Base-by-base conservation (phyloP, 352 stramenopile species). In the Chrysophaeum taylorii region DNA sequence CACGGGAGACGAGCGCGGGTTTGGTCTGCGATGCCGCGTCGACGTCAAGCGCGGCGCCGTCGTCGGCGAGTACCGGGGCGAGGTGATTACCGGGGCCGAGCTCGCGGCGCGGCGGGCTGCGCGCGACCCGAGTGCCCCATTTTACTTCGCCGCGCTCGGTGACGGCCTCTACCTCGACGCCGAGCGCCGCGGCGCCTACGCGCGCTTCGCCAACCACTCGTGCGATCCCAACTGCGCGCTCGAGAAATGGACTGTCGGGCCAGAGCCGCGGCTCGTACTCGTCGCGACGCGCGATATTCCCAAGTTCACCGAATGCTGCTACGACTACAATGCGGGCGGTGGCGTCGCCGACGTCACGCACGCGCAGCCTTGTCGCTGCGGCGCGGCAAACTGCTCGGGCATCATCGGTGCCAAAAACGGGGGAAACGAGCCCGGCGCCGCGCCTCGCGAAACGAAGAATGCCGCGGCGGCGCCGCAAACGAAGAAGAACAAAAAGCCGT, bases 161-260 rank as follows among this genome's bases (percentile, higher is more conserved):
- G 27, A 66, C 57, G 57, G 57, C 33, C 57, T 66, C 14, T 2
- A 7, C 33, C 16, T 66, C 57, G 57, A 66, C 57, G 57, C 57
- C 1, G 57, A 9, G 1, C 18, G n/a, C 36, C 15, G 31, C 2
- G 57, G 57, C 35, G 57, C 33, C 33, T 66, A 66, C 57, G 57
- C 57, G 33, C 57, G 57, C 57, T 66, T 66, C 35, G 57, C 57
- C 33, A 66, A 66, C 57, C 57, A 66, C 57, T 66, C 57, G 33
- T 66, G 57, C 57, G 57, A 27, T 16, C 57, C 57, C 2, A 66
- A 66, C 57, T 66, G 57, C 57, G 4, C 1, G 14, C 7, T 66
- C 2, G 33, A 66, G 57, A 66, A 66, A 36, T 66, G 57, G 57
- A 27, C 2, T 18, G 57, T 66, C 5, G 57, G 57, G 18, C 18